Conservation (phyloP, 768 basidiomycete genomes). For the Strobilomyces dryophilus region DNA sequence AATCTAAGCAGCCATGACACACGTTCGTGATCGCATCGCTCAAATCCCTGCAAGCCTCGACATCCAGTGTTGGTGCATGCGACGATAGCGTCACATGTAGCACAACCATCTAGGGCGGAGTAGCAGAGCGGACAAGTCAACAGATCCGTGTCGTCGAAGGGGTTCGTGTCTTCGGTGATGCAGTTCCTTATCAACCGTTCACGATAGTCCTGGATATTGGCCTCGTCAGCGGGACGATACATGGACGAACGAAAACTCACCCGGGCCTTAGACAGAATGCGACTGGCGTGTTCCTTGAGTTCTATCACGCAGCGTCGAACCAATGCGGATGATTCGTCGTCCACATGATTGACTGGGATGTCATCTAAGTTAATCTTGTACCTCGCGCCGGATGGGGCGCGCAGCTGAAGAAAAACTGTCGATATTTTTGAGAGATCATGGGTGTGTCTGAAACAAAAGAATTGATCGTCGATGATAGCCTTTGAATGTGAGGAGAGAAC, state of each 20-base stretch:
- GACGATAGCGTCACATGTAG: neutral
- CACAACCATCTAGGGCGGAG: neutral
- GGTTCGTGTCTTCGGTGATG: neutral
- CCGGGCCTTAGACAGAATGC: neutral
- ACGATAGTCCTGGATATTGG: neutral
- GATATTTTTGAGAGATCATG: neutral
- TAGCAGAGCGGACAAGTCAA: conserved; percentile 5
- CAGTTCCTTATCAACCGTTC: neutral
- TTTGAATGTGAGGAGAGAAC: too few species aligned
- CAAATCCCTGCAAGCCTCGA: neutral
- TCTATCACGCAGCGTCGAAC: too few species aligned
- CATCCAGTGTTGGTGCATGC: neutral
- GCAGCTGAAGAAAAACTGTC: neutral
- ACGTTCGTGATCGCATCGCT: neutral
- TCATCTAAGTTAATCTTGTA: neutral
- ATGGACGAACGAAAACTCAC: neutral
- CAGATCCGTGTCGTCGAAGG: neutral
- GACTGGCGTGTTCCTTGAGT: neutral
- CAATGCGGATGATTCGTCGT: too few species aligned
- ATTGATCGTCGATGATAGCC: too few species aligned
- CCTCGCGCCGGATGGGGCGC: rapidly evolving
- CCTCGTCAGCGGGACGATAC: neutral
- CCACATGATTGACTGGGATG: neutral
- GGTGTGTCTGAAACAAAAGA: neutral
- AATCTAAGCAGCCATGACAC: neutral